Evolutionary conservation across 768 basidiomycete genomes (phyloP), one percentile per base, ranked within the genome.

Genomic region (Melanogaster broomeanus): DNA sequence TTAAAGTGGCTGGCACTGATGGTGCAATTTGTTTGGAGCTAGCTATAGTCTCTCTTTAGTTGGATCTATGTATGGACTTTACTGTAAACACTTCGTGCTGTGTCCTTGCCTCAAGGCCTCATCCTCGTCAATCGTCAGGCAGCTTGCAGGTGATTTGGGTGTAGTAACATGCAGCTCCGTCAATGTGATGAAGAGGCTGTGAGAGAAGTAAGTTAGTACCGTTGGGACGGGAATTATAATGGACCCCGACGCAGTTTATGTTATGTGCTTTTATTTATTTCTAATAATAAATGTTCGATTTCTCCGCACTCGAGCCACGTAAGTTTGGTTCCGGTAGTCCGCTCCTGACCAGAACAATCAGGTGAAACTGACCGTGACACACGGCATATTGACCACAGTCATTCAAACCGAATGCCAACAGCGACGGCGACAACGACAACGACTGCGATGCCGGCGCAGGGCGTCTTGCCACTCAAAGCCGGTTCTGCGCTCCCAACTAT

Each of bases 371-470:
- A 25, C 19, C n/a, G n/a, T n/a, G n/a, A 48, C 7, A 31, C 38
- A 6, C 9, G 19, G 13, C 12, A n/a, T 28, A 33, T 45, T 35
- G 22, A n/a, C 27, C 15, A 16, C 6, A 9, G 39, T 22, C 46
- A 30, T 35, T 7, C 16, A 44, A 39, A 19, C 39, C 13, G n/a
- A 64, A 82, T 79, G 81, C 75, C 81, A 53, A 81, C 79, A 31
- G 72, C 77, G 66, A 83, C 78, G 52, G 69, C 60, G 51, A 79
- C 78, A 6, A 55, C 69, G 44, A 74, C 66, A 4, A 61, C 61
- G 43, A 59, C 67, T 54, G 42, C 41, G 24, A 59, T 58, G 60
- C 51, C 43, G n/a, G 37, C 46, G 19, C 60, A 63, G 51, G 63
- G 57, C 52, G 22, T 64, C 21, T 56, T 74, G 34, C 65, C 75